Evolutionary conservation across 441 rosid genomes (phyloP).

Genomic region (Manihot esculenta): DNA sequence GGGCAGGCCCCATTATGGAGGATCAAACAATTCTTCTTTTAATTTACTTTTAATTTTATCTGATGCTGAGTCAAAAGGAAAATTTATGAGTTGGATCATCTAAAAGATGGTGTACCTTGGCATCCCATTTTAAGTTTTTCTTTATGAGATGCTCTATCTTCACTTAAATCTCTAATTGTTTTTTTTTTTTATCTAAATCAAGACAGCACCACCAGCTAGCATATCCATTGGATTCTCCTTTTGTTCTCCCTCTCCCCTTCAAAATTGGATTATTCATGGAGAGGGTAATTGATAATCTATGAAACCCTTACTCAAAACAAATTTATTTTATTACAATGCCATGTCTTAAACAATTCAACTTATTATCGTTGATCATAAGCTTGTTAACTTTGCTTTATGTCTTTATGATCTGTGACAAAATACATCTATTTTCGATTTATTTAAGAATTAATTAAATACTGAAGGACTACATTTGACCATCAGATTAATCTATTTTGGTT

Average conservation of each 20-base stretch:
- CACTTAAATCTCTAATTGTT: background rate
- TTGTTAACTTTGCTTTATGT: too few relatives aligned
- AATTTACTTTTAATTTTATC: constrained; percentile 9
- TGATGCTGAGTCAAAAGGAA: constrained; percentile 50
- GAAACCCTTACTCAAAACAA: background rate
- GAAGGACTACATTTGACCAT: background rate
- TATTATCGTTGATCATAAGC: too few relatives aligned
- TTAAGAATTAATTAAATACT: background rate
- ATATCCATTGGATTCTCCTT: constrained; percentile 1
- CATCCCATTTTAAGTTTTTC: constrained; percentile 9
- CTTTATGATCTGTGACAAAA: background rate
- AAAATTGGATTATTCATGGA: background rate
- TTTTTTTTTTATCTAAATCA: constrained; percentile 4
- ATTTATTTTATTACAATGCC: too few relatives aligned
- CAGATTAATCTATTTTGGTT: background rate
- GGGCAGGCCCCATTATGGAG: constrained; percentile 25
- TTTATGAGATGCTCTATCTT: background rate
- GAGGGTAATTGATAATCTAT: background rate
- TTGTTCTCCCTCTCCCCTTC: background rate
- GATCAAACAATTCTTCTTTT: constrained; percentile 13
- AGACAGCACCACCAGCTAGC: constrained; percentile 5
- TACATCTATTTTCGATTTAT: background rate
- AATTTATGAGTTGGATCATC: constrained; percentile 29
- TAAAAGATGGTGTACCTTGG: constrained; percentile 8
- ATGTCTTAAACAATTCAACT: background rate